A percentile compares a stretch with the other conserved stretches of the same genome.
Conservation (phyloP, 352 stramenopile species). For the Phytophthora rubi region DNA sequence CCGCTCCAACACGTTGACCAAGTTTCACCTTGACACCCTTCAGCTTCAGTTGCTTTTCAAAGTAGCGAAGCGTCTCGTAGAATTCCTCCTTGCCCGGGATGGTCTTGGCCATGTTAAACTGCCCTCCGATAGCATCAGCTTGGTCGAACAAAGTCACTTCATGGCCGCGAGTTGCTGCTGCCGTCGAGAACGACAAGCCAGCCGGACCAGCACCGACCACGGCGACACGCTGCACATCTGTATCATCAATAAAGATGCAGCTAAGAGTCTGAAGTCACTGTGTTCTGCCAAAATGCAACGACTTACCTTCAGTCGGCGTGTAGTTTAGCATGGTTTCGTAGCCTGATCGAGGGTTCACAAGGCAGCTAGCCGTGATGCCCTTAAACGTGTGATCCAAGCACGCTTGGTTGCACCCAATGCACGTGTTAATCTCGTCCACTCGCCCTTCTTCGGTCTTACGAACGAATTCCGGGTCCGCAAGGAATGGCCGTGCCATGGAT, state of each 20-base stretch:
- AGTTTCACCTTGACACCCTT: constrained; percentile 86
- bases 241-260: not conserved
- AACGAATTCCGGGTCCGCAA: constrained; percentile 96
- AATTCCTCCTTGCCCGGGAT: constrained; percentile 98
- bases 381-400: constrained; percentile 99
- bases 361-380: constrained; percentile 93
- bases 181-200: constrained; percentile 92
- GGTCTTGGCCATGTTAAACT: constrained; percentile 98
- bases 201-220: constrained; percentile 95
- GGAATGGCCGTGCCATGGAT: constrained; percentile 92
- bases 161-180: constrained; percentile 91
- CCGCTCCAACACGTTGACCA: constrained; percentile 50
- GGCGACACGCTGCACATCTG: constrained; percentile 69
- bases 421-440: constrained; percentile 97
- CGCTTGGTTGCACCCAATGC: constrained; percentile 96
- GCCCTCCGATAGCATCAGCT: constrained; percentile 85
- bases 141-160: constrained; percentile 95
- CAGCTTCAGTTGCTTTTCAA: constrained; percentile 90
- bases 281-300: not conserved
- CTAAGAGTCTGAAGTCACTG: not conserved
- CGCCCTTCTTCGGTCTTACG: constrained; percentile 90
- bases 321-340: constrained; percentile 95
- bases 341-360: constrained; percentile 96
- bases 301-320: constrained; percentile 49
- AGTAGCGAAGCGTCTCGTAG: constrained; percentile 97